Evolutionary conservation across 805 yeast species (phyloP).

Genomic region (Kregervanrija delftensis): DNA sequence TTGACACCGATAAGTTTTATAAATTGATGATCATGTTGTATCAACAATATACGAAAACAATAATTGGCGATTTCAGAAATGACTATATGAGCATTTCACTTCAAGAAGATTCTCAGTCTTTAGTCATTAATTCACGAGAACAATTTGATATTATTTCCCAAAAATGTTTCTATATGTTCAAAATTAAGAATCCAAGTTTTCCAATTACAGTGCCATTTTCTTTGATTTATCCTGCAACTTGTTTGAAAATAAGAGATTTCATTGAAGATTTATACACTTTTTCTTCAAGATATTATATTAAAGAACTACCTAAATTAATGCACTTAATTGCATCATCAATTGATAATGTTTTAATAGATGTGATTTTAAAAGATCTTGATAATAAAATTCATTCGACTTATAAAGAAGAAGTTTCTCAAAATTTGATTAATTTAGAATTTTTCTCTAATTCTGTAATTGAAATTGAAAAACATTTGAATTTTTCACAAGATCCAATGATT

Average conservation of each 20-base stretch:
- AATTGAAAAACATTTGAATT: constrained; percentile 41
- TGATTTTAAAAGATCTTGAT: constrained; percentile 59
- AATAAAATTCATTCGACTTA: constrained; percentile 61
- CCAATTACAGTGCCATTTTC: constrained; percentile 80
- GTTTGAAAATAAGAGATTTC: constrained; percentile 64
- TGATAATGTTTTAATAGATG: constrained; percentile 61
- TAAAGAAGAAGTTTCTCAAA: constrained; percentile 87
- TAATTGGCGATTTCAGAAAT: constrained; percentile 46
- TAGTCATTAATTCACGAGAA: constrained; percentile 52
- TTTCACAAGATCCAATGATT: constrained; percentile 29
- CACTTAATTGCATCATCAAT: constrained; percentile 55
- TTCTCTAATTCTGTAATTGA: constrained; percentile 71
- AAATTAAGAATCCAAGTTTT: constrained; percentile 28
- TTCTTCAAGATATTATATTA: constrained; percentile 55
- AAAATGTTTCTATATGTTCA: constrained; percentile 26
- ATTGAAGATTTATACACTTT: constrained; percentile 60
- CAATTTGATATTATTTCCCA: constrained; percentile 57
- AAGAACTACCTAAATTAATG: constrained; percentile 52
- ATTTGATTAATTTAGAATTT: constrained; percentile 80
- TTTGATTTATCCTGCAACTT: constrained; percentile 78
- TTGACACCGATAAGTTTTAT: constrained; percentile 53
- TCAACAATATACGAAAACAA: constrained; percentile 49
- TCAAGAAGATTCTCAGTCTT: constrained; percentile 86
- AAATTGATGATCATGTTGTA: constrained; percentile 54
- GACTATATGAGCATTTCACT: constrained; percentile 59